Conservation (phyloP, 2,329 filamentous ascomycete genomes). For the Phyllosticta citrichinensis region DNA sequence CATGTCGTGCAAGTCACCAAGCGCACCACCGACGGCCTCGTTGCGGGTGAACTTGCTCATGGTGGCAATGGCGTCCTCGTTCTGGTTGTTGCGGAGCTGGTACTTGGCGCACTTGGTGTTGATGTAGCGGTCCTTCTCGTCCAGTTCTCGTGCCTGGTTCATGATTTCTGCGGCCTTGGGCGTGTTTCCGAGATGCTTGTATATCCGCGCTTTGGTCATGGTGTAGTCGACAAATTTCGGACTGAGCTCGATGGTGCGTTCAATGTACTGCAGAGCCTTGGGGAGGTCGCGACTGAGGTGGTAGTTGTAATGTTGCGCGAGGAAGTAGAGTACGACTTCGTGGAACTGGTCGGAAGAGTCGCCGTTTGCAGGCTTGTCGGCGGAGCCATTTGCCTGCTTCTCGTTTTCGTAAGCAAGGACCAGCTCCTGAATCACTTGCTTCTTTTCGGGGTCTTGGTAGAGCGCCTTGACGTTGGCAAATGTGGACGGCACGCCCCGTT, state of each 20-base stretch:
- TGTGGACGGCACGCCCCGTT: conserved; percentile 87
- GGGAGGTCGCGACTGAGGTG: conserved; percentile 71
- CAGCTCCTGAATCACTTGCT: conserved; percentile 61
- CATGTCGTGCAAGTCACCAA: conserved; percentile 93
- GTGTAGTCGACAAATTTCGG: conserved; percentile 80
- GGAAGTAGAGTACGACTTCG: conserved; percentile 78
- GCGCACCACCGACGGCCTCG: conserved; percentile 75
- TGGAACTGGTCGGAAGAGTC: conserved; percentile 52
- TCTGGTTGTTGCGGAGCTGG: conserved; percentile 84
- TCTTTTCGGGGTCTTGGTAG: conserved; percentile 70
- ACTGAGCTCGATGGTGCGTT: conserved; percentile 71
- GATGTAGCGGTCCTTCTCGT: conserved; percentile 89
- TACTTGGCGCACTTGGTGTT: conserved; percentile 98
- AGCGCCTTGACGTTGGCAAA: conserved; percentile 95
- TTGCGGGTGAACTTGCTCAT: conserved; percentile 92
- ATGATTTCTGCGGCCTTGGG: conserved; percentile 75
- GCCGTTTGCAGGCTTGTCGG: conserved; percentile 31
- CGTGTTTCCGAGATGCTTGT: conserved; percentile 77
- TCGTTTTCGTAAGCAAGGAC: conserved; percentile 68
- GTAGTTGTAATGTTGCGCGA: conserved; percentile 97
- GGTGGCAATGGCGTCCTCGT: conserved; percentile 73
- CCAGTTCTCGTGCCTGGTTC: conserved; percentile 75
- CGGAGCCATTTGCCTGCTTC: conserved; percentile 41
- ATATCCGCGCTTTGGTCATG: conserved; percentile 91
- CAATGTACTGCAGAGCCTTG: conserved; percentile 73